Base-by-base conservation (phyloP, 768 basidiomycete species). In the Collybiopsis luxurians region DNA sequence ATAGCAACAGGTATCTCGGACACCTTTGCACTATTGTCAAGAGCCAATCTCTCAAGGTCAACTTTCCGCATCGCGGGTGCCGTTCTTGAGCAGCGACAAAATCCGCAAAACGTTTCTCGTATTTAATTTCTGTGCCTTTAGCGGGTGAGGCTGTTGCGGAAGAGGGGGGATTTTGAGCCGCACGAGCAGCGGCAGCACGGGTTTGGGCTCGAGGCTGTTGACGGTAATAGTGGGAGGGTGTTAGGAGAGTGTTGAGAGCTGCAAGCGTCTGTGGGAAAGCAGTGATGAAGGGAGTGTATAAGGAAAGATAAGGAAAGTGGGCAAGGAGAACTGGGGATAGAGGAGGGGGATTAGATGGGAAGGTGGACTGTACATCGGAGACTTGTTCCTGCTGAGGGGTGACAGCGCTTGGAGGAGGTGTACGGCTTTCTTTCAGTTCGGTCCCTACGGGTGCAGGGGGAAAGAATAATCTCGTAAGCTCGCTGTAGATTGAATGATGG, bases 21-120 rank as follows among this genome's bases (percentile, higher is more conserved):
- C 91, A 93, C 55, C 92, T 81, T 69, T 95, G 92, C 6, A 95
- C 87, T 47, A 92, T 85, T 2, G 90, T 90, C 53, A 95, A 77
- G 10, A 95, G 79, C 86, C 92, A 95, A 65, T 93, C 90, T 7
- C 87, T 79, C 28, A 95, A 75, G 63, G 86, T 86, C 48, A 95
- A 79, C 66, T 82, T 87, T 34, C 84, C 84, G 64, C 90, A 92
- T 9, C 78, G 75, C 1, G 84, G 82, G 60, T 92, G 83, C 4
- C 77, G 73, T 66, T 95, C 91, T 63, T 86, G 86, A 19, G 70
- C 71, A 5, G 75, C 70, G 19, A 95, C 67, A 68, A 91, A 93
- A 1, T 73, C 57, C 0, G 86, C 77, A 65, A 94, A 93, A 0
- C 53, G 75, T 63, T 13, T 75, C 11, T 54, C 40, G 31, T 43